Conservation (phyloP, 768 basidiomycete species). For the Cantharellus cinnabarinus region DNA sequence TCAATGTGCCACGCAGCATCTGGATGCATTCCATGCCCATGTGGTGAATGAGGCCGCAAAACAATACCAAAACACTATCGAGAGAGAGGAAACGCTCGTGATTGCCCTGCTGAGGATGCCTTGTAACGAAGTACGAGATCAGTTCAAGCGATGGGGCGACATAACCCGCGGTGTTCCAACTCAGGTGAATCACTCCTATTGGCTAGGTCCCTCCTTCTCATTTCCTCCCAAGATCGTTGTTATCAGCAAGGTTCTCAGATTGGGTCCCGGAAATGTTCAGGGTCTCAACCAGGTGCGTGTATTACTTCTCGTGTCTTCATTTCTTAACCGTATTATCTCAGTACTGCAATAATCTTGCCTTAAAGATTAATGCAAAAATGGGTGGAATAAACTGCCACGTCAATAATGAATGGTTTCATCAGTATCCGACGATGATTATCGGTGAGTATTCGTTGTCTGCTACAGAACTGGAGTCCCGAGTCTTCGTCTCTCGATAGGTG, state of each 20-base stretch:
- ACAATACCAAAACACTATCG: no score
- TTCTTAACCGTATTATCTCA: constrained; percentile 17
- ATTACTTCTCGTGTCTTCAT: neutral
- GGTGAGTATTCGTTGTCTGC: constrained; percentile 64
- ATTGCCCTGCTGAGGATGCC: neutral
- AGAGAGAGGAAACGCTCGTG: neutral
- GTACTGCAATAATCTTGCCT: constrained; percentile 52
- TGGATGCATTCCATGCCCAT: no score
- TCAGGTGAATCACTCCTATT: neutral
- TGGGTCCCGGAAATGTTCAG: neutral
- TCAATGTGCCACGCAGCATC: no score
- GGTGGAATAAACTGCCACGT: constrained; percentile 66
- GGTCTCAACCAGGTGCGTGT: neutral
- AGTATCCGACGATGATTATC: constrained; percentile 58
- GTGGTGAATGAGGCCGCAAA: no score
- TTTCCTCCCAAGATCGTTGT: neutral
- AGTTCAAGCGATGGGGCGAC: neutral
- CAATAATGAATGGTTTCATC: constrained; percentile 35
- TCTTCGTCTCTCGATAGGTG: neutral
- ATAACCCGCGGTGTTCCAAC: neutral
- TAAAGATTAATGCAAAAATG: constrained; percentile 69
- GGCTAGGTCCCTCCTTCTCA: neutral
- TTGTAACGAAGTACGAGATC: neutral
- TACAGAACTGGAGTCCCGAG: constrained; percentile 57
- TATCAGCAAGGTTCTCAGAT: neutral